Percentiles rank a stretch among this genome's conserved stretches.
Conservation (phyloP, 495 filamentous ascomycete genomes). For the Daldinia decipiens region DNA sequence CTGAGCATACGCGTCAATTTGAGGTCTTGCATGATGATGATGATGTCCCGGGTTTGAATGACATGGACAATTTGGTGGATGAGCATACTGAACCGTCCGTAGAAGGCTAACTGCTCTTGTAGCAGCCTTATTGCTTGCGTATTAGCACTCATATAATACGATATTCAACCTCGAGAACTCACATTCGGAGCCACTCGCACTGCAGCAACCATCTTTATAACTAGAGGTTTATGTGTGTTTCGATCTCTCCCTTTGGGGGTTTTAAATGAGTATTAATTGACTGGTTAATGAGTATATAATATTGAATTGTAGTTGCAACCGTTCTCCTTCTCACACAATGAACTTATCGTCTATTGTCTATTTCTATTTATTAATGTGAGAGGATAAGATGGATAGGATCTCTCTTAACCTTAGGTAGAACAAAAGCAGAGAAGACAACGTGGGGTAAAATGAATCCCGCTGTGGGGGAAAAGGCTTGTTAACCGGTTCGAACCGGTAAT, state of each 20-base stretch:
- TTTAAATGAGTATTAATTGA: background rate
- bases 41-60: constrained; percentile 85
- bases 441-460: constrained; percentile 34
- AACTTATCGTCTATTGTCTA: background rate
- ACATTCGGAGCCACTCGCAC: constrained; percentile 68
- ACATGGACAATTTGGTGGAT: constrained; percentile 91
- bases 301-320: background rate
- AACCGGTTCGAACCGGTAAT: constrained; percentile 31
- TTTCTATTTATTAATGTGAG: background rate
- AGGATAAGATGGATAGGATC: background rate
- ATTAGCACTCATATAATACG: constrained; percentile 28
- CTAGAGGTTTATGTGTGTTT: background rate
- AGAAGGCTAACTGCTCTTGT: constrained; percentile 82
- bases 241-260: no score
- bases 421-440: constrained; percentile 26
- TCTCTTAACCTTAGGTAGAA: background rate
- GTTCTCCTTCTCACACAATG: background rate
- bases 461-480: constrained; percentile 33
- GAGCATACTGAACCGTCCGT: constrained; percentile 87
- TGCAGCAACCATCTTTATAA: constrained; percentile 59
- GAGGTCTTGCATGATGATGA: constrained; percentile 65
- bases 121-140: constrained; percentile 63
- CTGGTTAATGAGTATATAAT: background rate
- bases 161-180: constrained; percentile 36
- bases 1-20: constrained; percentile 63